These are phyloP conservation scores for Solanum hybrid DNA, from an alignment of 305 asterid species.

Conservation along the genomic window DNA sequence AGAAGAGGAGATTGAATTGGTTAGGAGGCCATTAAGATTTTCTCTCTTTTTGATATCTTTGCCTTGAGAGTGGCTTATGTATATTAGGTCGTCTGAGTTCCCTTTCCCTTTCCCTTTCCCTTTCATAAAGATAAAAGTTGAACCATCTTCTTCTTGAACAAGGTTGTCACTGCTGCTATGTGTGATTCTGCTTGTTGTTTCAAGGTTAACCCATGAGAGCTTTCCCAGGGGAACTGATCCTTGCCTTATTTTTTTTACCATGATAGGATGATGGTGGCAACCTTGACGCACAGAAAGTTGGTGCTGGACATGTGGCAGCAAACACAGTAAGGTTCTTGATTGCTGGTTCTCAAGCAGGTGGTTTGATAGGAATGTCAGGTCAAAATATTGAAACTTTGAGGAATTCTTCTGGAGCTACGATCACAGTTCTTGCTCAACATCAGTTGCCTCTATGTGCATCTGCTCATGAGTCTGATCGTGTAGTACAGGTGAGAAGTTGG, in stretches of 20 bases:
- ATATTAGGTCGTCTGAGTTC: background rate
- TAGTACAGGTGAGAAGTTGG: slow-evolving; percentile 59
- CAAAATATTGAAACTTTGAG: slow-evolving; percentile 84
- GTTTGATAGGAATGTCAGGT: slow-evolving; percentile 86
- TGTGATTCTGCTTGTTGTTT: background rate
- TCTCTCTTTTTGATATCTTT: background rate
- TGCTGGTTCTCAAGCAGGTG: slow-evolving; percentile 91
- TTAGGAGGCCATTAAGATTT: background rate
- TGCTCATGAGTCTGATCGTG: slow-evolving; percentile 87
- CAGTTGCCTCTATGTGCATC: slow-evolving; percentile 93
- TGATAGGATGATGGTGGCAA: slow-evolving; percentile 58
- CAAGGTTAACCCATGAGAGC: slow-evolving; percentile 1
- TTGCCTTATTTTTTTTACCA: background rate
- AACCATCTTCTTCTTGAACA: background rate
- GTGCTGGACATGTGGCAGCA: slow-evolving; percentile 71
- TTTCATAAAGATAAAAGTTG: background rate
- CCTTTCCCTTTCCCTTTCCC: background rate
- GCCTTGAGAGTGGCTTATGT: background rate
- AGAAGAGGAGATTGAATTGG: background rate
- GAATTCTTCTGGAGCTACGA: slow-evolving; percentile 64
- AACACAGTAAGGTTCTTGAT: slow-evolving; percentile 76
- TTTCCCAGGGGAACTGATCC: background rate
- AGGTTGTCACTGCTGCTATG: background rate
- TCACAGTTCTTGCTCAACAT: slow-evolving; percentile 70
- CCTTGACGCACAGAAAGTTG: slow-evolving; percentile 46